phyloP scores from a whole-genome alignment of 768 basidiomycete genomes.

The Lentinula lateritia region DNA sequence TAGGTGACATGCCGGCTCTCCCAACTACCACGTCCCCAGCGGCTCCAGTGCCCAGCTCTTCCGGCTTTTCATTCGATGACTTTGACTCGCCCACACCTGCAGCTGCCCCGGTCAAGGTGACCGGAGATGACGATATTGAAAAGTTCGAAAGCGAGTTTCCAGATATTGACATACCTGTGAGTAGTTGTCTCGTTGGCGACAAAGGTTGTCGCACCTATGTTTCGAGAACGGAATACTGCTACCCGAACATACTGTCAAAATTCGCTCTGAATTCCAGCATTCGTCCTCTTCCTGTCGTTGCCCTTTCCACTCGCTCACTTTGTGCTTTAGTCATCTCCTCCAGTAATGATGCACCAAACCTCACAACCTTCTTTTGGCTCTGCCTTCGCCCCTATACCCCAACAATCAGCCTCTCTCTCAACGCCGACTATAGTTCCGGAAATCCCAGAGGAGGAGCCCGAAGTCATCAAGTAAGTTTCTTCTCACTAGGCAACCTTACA shows the following conservation, averaged over 20 bases:
- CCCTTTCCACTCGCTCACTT: conserved; percentile 3
- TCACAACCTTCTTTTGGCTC: conserved; percentile 41
- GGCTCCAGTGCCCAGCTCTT: conserved; percentile 20
- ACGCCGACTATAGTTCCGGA: conserved; percentile 71
- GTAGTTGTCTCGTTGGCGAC: conserved; percentile 9
- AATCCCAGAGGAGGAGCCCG: conserved; percentile 74
- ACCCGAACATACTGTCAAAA: no score
- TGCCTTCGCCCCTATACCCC: conserved; percentile 74
- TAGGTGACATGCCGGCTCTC: conserved; percentile 44
- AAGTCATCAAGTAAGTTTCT: conserved; percentile 74
- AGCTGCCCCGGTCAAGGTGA: conserved; percentile 59
- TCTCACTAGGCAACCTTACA: background rate
- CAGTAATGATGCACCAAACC: conserved; percentile 25
- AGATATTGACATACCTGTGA: conserved; percentile 56
- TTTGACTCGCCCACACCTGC: conserved; percentile 48
- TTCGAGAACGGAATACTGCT: background rate
- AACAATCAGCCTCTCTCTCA: conserved; percentile 61
- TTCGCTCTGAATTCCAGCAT: no score
- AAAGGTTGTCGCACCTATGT: background rate
- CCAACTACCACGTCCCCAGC: conserved; percentile 27
- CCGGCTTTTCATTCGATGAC: conserved; percentile 61
- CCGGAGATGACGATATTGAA: conserved; percentile 80
- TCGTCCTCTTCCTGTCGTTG: background rate
- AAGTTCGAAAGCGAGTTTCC: conserved; percentile 86
- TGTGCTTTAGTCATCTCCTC: conserved; percentile 24